Evolutionary conservation across 208 protist species (phyloP).

Genomic region (Acanthamoeba sp.): DNA sequence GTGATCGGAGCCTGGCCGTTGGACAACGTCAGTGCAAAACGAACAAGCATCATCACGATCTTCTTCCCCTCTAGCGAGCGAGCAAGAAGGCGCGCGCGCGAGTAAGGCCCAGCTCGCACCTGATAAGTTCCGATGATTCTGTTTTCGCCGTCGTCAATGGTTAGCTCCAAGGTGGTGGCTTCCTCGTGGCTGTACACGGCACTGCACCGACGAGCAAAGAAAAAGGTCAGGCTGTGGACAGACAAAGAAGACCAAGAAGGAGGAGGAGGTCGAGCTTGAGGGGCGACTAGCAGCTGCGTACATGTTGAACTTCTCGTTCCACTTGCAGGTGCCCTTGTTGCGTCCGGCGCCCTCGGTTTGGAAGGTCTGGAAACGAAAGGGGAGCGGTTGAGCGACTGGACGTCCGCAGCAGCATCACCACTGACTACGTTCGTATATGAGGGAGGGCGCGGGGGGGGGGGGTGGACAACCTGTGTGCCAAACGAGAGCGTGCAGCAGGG

Average conservation of each 20-base stretch:
- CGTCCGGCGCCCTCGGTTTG: background rate
- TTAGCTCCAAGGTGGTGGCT: slow-evolving; percentile 24
- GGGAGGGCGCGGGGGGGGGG: background rate
- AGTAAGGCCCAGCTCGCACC: no score
- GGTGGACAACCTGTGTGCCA: background rate
- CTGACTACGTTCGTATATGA: no score
- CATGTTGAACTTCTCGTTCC: slow-evolving; percentile 65
- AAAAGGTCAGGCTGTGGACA: no score
- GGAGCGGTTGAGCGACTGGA: no score
- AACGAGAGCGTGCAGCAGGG: slow-evolving; percentile 60
- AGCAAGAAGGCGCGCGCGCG: no score
- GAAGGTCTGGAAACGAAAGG: no score
- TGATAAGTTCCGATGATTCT: slow-evolving; percentile 37
- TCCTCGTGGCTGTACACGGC: slow-evolving; percentile 34
- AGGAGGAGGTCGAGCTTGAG: background rate
- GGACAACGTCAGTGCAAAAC: background rate
- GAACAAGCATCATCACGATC: no score
- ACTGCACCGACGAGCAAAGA: background rate
- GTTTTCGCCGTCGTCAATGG: slow-evolving; percentile 22
- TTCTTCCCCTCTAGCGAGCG: no score
- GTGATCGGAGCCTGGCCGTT: background rate
- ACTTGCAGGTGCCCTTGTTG: slow-evolving; percentile 10
- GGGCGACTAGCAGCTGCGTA: background rate
- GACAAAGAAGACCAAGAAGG: no score
- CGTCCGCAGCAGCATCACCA: no score